phyloP scores from a whole-genome alignment of 176 grass and related monocot species.

The Leersia perrieri region DNA sequence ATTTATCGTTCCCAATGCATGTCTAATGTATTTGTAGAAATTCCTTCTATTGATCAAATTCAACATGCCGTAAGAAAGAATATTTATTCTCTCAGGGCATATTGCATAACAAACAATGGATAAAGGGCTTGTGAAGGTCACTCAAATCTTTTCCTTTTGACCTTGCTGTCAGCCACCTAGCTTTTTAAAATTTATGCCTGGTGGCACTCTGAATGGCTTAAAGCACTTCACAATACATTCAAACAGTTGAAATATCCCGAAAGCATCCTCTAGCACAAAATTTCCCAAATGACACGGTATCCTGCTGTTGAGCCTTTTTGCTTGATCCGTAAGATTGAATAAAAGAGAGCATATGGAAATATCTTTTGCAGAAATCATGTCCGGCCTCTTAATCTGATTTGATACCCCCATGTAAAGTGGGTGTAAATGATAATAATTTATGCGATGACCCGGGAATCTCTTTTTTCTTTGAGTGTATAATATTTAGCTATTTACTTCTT shows the following conservation, averaged over 20 bases:
- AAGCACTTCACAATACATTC: neutral
- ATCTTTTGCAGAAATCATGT: neutral
- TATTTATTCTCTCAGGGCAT: neutral
- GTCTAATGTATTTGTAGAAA: no score
- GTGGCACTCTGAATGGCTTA: neutral
- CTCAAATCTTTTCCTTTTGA: neutral
- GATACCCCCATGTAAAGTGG: neutral
- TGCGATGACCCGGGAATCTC: neutral
- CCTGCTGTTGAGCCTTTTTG: neutral
- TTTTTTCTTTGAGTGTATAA: constrained; percentile 5
- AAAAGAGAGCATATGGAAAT: neutral
- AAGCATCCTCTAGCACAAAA: neutral
- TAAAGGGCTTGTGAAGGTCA: neutral
- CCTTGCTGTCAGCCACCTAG: neutral
- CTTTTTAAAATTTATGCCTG: neutral
- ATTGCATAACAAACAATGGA: neutral
- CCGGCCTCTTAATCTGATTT: neutral
- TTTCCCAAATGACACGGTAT: neutral
- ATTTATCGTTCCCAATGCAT: neutral
- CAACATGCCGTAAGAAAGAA: neutral
- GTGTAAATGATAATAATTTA: neutral
- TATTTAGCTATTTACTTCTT: neutral
- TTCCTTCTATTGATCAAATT: neutral
- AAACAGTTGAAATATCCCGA: neutral
- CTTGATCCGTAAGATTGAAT: neutral